A percentile compares a stretch with the other conserved stretches of the same genome.
These are phyloP conservation scores for Calcarisporium arbuscula DNA, from an alignment of 2,329 filamentous ascomycete genomes.

Conservation along the genomic window DNA sequence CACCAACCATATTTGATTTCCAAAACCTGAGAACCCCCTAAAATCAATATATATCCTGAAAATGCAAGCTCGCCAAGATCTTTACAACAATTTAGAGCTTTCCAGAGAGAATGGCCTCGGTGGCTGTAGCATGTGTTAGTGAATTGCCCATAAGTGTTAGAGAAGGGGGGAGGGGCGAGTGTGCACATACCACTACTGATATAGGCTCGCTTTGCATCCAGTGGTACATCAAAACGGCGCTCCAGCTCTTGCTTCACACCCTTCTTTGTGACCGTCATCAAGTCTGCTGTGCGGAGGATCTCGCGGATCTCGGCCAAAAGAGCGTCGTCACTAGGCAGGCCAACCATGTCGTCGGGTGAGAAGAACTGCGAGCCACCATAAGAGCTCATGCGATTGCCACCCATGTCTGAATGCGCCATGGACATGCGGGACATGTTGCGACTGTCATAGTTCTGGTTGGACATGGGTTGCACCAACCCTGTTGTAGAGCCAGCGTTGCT, in stretches of 20 bases:
- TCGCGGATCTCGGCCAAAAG: conserved; percentile 90
- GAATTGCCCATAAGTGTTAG: conserved; percentile 1
- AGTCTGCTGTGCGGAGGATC: conserved; percentile 81
- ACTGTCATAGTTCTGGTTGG: conserved; percentile 47
- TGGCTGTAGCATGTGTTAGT: conserved; percentile 43
- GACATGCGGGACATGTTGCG: conserved; percentile 63
- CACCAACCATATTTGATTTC: too few relatives aligned
- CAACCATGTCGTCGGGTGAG: conserved; percentile 60
- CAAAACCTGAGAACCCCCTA: too few relatives aligned
- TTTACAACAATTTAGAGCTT: conserved; percentile 57
- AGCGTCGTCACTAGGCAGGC: conserved; percentile 81
- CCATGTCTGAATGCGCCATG: conserved; percentile 68
- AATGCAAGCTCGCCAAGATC: too few relatives aligned
- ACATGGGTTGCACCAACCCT: conserved; percentile 35
- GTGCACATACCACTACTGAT: conserved; percentile 77
- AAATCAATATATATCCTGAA: conserved; percentile 5
- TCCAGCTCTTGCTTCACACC: conserved; percentile 92
- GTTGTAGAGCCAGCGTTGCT: conserved; percentile 52
- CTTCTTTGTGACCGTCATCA: conserved; percentile 99
- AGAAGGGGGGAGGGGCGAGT: neutral
- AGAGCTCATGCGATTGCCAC: conserved; percentile 52
- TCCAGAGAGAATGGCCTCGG: conserved; percentile 72
- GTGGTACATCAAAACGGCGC: conserved; percentile 75
- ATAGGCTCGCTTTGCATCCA: conserved; percentile 85
- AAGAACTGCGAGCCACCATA: conserved; percentile 55